Conservation (phyloP, 129 eudicot species). For the Chrysanthemum lavandulifolium region DNA sequence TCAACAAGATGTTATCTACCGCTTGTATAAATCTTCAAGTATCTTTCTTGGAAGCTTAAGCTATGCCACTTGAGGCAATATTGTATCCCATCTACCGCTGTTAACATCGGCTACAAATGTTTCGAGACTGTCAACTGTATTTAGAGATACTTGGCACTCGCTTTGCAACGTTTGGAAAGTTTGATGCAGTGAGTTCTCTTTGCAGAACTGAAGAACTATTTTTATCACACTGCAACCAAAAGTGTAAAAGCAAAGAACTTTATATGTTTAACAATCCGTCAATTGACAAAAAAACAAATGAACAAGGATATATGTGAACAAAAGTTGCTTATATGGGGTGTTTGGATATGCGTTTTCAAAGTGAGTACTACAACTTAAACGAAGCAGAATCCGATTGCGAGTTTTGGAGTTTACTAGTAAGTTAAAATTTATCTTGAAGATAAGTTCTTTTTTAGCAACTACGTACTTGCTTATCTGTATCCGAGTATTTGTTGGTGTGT, state of each 20-base stretch:
- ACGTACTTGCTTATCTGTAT: no score
- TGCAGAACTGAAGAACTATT: conserved; percentile 97
- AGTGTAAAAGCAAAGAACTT: background rate
- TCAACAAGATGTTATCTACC: conserved; percentile 33
- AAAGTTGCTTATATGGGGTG: background rate
- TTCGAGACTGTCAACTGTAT: conserved; percentile 97
- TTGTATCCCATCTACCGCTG: conserved; percentile 97
- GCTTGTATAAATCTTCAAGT: conserved; percentile 92
- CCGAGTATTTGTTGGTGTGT: no score
- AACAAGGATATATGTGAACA: background rate
- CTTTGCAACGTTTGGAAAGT: conserved; percentile 90
- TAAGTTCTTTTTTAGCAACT: no score
- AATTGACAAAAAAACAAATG: background rate
- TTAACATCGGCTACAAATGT: conserved; percentile 95
- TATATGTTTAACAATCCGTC: background rate
- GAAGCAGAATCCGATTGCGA: no score
- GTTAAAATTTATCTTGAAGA: no score
- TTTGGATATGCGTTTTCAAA: no score
- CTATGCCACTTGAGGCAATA: conserved; percentile 93
- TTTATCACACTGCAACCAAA: conserved; percentile 81
- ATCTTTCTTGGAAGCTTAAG: conserved; percentile 94
- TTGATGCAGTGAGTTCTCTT: conserved; percentile 93
- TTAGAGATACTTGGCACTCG: conserved; percentile 95
- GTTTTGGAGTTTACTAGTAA: no score
- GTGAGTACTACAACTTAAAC: no score